These are phyloP conservation scores for Neurospora sp. DNA, from an alignment of 495 filamentous ascomycete genomes.

Conservation along the genomic window DNA sequence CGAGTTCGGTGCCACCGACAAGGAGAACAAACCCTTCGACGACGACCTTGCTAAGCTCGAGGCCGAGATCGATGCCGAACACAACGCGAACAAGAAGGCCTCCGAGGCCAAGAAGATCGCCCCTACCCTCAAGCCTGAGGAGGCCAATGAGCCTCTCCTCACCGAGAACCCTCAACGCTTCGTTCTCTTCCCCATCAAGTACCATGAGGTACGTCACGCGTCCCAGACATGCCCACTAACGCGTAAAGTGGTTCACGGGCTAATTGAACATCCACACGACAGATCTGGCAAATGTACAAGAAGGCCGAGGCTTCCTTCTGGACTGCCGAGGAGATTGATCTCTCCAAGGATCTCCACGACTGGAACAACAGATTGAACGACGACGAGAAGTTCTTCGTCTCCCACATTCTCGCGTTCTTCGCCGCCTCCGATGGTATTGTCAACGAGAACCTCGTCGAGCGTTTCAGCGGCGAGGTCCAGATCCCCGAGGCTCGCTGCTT, in stretches of 20 bases:
- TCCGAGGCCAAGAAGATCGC: constrained; percentile 43
- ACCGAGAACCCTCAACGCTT: constrained; percentile 95
- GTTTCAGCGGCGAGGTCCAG: constrained; percentile 95
- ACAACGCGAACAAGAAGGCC: constrained; percentile 39
- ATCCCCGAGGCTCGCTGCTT: constrained; percentile 98
- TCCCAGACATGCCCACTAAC: constrained; percentile 27
- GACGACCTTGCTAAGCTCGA: constrained; percentile 45
- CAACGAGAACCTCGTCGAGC: constrained; percentile 98
- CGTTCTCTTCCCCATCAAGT: constrained; percentile 97
- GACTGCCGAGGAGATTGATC: constrained; percentile 98
- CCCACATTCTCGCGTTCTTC: constrained; percentile 98
- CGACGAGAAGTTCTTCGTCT: constrained; percentile 96
- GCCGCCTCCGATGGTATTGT: constrained; percentile 99
- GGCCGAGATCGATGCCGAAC: constrained; percentile 42
- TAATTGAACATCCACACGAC: constrained; percentile 14
- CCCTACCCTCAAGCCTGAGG: constrained; percentile 54
- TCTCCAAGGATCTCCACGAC: constrained; percentile 96
- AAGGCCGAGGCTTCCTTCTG: constrained; percentile 99
- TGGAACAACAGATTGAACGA: constrained; percentile 97
- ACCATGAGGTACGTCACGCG: constrained; percentile 82
- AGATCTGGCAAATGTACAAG: constrained; percentile 99
- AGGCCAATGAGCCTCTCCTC: constrained; percentile 81
- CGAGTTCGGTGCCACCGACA: constrained; percentile 57
- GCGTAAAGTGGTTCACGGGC: constrained; percentile 53
- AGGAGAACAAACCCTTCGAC: constrained; percentile 70